Evolutionary conservation across 2,329 filamentous ascomycete species (phyloP), one percentile per base, ranked within the genome.

Genomic region (Aspergillus quadricinctus): DNA sequence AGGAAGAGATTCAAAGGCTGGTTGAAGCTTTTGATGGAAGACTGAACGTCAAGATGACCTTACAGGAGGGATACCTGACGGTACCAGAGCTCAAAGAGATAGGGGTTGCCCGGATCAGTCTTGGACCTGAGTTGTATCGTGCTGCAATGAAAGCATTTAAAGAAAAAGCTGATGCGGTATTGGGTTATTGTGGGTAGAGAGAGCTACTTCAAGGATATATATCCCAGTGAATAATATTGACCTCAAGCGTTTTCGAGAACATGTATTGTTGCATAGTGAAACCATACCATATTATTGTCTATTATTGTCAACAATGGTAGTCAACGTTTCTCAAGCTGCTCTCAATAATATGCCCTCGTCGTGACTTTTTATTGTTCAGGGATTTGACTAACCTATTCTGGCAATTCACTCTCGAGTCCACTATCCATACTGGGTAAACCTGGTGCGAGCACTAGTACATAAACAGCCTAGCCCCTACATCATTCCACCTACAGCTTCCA

Each of bases 41-140:
- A 50, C 65, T 85, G 14, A 79, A 80, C 52, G 80, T 84, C 10
- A 78, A 77, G 56, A 63, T 79, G 58, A 71, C 72, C 29, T 64
- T 69, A 17, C 60, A 69, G 2, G 75, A 71, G 14, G 74, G 72
- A 0, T 65, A 53, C 10, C 63, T 83, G 58, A 77, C 75, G 3
- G 74, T 78, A 1, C 64, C 66, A 37, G 75, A 81, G 57, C 61
- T 83, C 61, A 74, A 69, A 3, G 64, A 75, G 45, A 69, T 84
- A 50, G 82, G 82, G 0, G 80, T 84, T 40, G 79, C 81, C 6
- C 78, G 82, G 59, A 77, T 85, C 59, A 84, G 81, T 66, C 69
- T 84, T 57, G 83, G 82, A 0, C 81, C 81, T 0, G 73, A 72
- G 25, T 56, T 83, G 56, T 80, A 74, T 62, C 58, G 67, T 1